A percentile compares a stretch with the other conserved stretches of the same genome.
Evolutionary conservation across 2,329 filamentous ascomycete species (phyloP).

Genomic region (Gremmenia infestans): DNA sequence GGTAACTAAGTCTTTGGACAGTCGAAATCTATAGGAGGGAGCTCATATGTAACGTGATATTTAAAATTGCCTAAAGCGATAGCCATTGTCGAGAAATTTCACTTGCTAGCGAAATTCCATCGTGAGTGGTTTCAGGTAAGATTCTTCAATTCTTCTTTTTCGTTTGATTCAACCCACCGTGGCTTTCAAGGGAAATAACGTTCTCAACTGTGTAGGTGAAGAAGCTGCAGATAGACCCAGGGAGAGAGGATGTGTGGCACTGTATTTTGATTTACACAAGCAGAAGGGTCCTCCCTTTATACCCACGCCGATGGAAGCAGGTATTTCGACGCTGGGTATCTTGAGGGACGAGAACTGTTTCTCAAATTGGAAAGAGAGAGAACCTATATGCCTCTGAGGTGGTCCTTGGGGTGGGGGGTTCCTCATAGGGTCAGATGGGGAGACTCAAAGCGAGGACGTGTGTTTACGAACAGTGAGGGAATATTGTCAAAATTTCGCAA

Average conservation of each 20-base stretch:
- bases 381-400: not conserved
- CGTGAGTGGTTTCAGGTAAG: not conserved
- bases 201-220: not conserved
- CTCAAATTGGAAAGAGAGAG: not conserved
- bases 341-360: not conserved
- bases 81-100: no score
- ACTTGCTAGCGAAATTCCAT: no score
- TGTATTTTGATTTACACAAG: not conserved
- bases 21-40: no score
- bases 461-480: no score
- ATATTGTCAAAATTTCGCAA: not conserved
- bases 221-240: not conserved
- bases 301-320: slow-evolving; percentile 1
- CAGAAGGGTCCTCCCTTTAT: not conserved
- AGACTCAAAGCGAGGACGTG: not conserved
- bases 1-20: no score
- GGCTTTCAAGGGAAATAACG: not conserved
- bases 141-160: not conserved
- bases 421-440: not conserved
- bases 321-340: not conserved
- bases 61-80: no score
- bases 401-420: not conserved
- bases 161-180: not conserved
- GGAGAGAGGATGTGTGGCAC: not conserved
- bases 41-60: no score